Percentiles rank a stretch among this genome's conserved stretches.
phyloP scores from a whole-genome alignment of 768 basidiomycete species.

The Tulasnella sp. region DNA sequence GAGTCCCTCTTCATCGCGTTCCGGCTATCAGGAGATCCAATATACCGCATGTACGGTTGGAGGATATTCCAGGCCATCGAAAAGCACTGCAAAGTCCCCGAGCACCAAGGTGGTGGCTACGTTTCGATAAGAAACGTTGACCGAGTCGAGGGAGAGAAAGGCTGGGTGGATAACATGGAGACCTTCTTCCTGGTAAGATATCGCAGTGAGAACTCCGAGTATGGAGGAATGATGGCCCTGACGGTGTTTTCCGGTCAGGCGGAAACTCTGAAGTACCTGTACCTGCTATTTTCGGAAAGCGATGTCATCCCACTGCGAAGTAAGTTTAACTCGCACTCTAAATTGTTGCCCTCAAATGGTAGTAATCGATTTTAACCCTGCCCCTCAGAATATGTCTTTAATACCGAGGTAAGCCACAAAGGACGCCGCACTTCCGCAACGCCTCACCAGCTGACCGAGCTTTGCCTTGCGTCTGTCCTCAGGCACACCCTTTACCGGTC shows the following conservation, averaged over 20 bases:
- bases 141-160: constrained; percentile 54
- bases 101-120: constrained; percentile 62
- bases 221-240: constrained; percentile 10
- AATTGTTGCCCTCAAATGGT: constrained; percentile 29
- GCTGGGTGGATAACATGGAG: constrained; percentile 83
- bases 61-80: constrained; percentile 85
- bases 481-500: constrained; percentile 71
- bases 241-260: constrained; percentile 48
- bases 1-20: constrained; percentile 91
- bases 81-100: constrained; percentile 66
- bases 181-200: constrained; percentile 78
- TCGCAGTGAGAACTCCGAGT: neutral
- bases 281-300: constrained; percentile 75
- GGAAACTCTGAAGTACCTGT: constrained; percentile 89
- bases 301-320: constrained; percentile 67
- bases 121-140: constrained; percentile 84
- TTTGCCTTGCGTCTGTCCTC: neutral
- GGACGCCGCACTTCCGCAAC: neutral
- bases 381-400: constrained; percentile 74
- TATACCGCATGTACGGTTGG: constrained; percentile 84
- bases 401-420: constrained; percentile 66
- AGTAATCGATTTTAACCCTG: neutral
- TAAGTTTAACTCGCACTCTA: constrained; percentile 43
- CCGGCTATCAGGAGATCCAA: constrained; percentile 78
- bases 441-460: constrained; percentile 13